These are phyloP conservation scores for Vaccinium macrocarpon DNA, from an alignment of 148 eudicot genomes.

Conservation along the genomic window DNA sequence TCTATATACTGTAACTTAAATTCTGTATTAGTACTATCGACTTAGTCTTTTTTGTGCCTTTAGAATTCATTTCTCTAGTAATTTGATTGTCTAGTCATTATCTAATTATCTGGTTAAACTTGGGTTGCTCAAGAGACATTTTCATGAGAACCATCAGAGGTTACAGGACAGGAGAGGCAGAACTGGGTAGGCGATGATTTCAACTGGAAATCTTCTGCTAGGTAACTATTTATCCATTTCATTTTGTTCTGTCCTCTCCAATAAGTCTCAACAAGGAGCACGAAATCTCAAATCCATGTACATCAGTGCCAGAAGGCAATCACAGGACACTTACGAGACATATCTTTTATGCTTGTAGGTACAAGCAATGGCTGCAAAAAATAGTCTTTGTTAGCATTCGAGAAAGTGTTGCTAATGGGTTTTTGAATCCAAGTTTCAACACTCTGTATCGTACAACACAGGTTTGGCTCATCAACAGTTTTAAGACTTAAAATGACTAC, in stretches of 20 bases:
- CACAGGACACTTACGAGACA: background rate
- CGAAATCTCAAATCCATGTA: background rate
- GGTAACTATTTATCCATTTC: background rate
- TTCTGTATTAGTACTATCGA: background rate
- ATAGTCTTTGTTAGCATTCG: conserved; percentile 33
- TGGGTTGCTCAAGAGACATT: conserved; percentile 43
- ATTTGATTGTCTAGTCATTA: too few relatives aligned
- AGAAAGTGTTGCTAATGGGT: conserved; percentile 51
- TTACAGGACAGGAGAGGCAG: too few relatives aligned
- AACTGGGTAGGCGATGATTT: conserved; percentile 33
- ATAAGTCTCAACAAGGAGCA: background rate
- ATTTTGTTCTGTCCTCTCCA: conserved; percentile 1
- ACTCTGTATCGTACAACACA: conserved; percentile 49
- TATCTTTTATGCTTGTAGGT: conserved; percentile 26
- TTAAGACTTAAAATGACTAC: conserved; percentile 14
- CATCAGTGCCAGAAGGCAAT: background rate
- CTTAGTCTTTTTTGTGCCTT: background rate
- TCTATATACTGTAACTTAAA: background rate
- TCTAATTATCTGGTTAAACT: background rate
- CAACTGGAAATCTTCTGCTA: conserved; percentile 2
- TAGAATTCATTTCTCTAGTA: background rate
- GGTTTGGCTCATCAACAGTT: conserved; percentile 24
- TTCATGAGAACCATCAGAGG: conserved; percentile 42
- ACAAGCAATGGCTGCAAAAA: conserved; percentile 44
- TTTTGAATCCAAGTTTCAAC: conserved; percentile 49